Percentiles rank a stretch among this genome's conserved stretches.
These are phyloP conservation scores for Houttuynia cordata DNA, from an alignment of 164 flowering plant species.

Conservation along the genomic window DNA sequence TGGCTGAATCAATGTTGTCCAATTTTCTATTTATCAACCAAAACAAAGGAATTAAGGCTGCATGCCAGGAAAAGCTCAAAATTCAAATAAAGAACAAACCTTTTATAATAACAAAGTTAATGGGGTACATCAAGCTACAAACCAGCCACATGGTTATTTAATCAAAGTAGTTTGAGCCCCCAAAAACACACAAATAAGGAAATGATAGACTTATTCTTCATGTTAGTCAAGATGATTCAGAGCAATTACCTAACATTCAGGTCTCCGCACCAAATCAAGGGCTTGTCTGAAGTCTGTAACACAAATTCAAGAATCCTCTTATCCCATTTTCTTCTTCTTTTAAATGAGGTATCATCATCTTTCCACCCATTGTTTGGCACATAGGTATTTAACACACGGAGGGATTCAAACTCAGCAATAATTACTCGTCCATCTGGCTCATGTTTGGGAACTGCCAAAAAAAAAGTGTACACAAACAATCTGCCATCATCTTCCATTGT, in stretches of 20 bases:
- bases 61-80: too few species aligned
- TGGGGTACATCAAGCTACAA: not conserved
- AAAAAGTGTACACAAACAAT: not conserved
- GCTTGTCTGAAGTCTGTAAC: slow-evolving; percentile 52
- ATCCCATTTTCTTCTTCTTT: slow-evolving; percentile 97
- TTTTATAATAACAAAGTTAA: too few species aligned
- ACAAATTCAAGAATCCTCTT: slow-evolving; percentile 77
- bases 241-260: slow-evolving; percentile 76
- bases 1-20: too few species aligned
- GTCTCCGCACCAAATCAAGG: slow-evolving; percentile 98
- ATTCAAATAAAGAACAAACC: too few species aligned
- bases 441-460: slow-evolving; percentile 59
- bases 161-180: not conserved
- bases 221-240: not conserved
- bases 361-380: slow-evolving; percentile 98
- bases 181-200: not conserved
- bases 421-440: slow-evolving; percentile 94
- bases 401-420: slow-evolving; percentile 84
- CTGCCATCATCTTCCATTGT: not conserved
- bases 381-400: slow-evolving; percentile 70
- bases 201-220: not conserved
- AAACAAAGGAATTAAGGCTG: too few species aligned
- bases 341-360: slow-evolving; percentile 82
- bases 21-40: too few species aligned
- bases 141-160: not conserved